Evolutionary conservation across 305 asterid genomes (phyloP).

Genomic region (Solanum hybrid): DNA sequence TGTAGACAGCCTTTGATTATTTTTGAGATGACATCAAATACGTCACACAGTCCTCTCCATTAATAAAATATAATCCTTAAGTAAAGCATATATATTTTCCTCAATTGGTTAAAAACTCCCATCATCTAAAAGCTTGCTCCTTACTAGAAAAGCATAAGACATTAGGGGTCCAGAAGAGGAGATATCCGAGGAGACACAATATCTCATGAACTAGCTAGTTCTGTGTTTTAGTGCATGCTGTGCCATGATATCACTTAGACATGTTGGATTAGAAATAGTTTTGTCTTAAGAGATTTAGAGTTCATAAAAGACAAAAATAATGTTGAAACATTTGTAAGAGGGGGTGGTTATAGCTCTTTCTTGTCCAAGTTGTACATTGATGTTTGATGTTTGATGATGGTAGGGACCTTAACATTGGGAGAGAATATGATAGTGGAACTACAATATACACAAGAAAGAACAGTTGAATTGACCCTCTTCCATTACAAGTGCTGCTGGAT

Average conservation of each 20-base stretch:
- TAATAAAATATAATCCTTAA: not conserved
- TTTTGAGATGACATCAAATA: not conserved
- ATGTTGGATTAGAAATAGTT: not conserved
- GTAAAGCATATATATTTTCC: not conserved
- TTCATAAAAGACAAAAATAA: not conserved
- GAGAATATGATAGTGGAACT: conserved; percentile 2
- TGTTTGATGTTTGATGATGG: not conserved
- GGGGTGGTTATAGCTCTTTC: not conserved
- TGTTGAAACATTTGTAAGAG: not conserved
- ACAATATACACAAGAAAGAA: not conserved
- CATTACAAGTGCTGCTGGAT: not conserved
- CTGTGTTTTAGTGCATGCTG: conserved; percentile 1
- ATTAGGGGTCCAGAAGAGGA: not conserved
- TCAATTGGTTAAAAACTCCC: not conserved
- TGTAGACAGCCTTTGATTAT: not conserved
- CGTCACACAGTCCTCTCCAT: not conserved
- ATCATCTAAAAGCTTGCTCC: not conserved
- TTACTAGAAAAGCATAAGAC: not conserved
- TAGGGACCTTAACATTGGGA: not conserved
- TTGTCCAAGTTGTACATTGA: not conserved
- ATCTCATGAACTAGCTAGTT: not conserved
- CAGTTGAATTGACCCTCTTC: conserved; percentile 4
- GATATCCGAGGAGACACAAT: not conserved
- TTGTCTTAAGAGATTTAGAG: not conserved
- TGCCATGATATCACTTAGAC: conserved; percentile 4